Evolutionary conservation across 2,329 filamentous ascomycete species (phyloP), one percentile per base, ranked within the genome.

Genomic region (Alternaria dauci): DNA sequence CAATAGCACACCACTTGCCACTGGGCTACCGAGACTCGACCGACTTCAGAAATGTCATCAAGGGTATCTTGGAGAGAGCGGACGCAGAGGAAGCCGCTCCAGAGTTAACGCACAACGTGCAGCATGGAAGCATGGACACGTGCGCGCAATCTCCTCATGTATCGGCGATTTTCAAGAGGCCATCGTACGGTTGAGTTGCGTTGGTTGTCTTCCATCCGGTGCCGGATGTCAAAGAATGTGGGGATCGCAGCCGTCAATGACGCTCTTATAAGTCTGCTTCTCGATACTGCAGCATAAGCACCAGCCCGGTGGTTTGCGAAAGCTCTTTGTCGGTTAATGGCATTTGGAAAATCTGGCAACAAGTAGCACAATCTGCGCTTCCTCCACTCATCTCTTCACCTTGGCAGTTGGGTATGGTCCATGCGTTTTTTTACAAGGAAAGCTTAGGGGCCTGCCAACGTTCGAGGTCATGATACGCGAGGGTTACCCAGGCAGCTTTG

Each of bases 31-130:
- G 42, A 16, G 66, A 67, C 25, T 61, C 66, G 16, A 57, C 55
- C 3, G 65, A 67, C 11, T 74, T 72, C 42, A 53, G 63, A 30
- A 57, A 72, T 7, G 55, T 66, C 4, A 41, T 74, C 26, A 72
- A 68, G 56, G 54, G 50, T 14, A 61, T 72, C 9, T 18, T 72
- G 23, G 66, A 70, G 23, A 56, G 48, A 32, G 67, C 67, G 18
- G 70, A 73, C 32, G 51, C 42, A 32, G 34, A 62, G 4, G 47
- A 32, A 11, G 34, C 23, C 43, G 7, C 23, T 28, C 28, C 36
- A 23, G 41, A 39, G 38, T 28, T 47, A 5, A 42, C 30, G 12
- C 42, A 20, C n/a, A 18, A 42, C 36, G 4, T 28, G 23, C 39
- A 42, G 16, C 23, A n/a, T 28, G 41, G n/a, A 4, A 41, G 8